Evolutionary conservation across 805 yeast species (phyloP), one percentile per base, ranked within the genome.

Genomic region (Naumovozyma baii): DNA sequence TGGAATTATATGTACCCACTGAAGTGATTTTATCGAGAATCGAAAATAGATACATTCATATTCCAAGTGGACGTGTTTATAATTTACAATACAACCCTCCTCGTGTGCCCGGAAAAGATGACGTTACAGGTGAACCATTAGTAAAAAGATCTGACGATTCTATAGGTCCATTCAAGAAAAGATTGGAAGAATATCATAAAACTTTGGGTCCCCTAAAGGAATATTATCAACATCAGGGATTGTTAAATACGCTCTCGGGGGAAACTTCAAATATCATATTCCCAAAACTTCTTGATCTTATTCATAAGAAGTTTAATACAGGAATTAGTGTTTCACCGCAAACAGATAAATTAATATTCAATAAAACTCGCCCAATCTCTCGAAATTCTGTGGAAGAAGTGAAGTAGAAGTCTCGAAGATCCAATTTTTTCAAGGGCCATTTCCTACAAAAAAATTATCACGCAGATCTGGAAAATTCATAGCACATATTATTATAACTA

Each of bases 51-150:
- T 86, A 84, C 80, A 81, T 87, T 31, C 96, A 88, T 60, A 57
- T 70, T 12, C 76, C 83, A 0, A 83, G 94, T 38, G 96, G 96
- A 0, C 67, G 96, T 47, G 80, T 87, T 2, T 88, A 88, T 59
- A 90, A 84, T 57, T 57, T 83, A 46, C 78, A 84, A 40, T 88
- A 86, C 61, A 87, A 83, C 51, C 96, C 96, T 5, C 97, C 97
- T 7, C 80, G 80, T 51, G 72, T 70, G 2, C 76, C 86, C 0
- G 94, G 86, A 28, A 70, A 63, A 44, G 97, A 88, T 54, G 96
- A 88, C 58, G 54, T 86, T 2, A 88, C 97, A 0, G 96, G 96
- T 0, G 96, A 88, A 55, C 80, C 84, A 2, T 68, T 88, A 41
- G 61, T 73, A 14, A 83, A 86, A 61, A 72, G 97, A 45, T 69